Evolutionary conservation across 2,329 filamentous ascomycete species (phyloP).

Genomic region (Fusarium nanum): DNA sequence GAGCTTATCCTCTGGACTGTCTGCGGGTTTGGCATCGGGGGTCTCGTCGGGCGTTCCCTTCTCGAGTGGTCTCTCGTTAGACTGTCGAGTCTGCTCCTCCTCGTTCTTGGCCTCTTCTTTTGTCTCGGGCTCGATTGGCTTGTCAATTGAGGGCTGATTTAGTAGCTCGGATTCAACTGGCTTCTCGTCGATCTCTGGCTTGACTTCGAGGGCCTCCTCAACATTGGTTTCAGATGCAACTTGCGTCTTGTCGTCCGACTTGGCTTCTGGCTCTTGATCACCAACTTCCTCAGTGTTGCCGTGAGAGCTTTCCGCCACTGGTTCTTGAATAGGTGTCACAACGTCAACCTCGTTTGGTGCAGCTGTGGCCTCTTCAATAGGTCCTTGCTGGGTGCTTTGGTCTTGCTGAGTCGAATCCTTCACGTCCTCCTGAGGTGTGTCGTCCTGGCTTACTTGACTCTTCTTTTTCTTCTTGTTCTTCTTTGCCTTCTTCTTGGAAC

Average conservation of each 20-base stretch:
- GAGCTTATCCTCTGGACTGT: neutral
- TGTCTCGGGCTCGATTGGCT: neutral
- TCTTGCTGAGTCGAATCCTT: conserved; percentile 7
- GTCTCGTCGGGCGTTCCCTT: neutral
- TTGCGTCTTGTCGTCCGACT: neutral
- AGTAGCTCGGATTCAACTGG: neutral
- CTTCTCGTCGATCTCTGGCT: neutral
- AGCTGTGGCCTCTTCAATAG: conserved; percentile 1
- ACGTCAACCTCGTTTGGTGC: neutral
- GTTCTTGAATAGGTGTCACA: neutral
- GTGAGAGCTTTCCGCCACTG: neutral
- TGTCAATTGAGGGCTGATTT: neutral
- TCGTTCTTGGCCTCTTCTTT: neutral
- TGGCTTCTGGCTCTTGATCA: neutral
- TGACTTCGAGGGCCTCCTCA: neutral
- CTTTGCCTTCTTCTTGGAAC: conserved; percentile 49
- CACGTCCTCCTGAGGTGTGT: conserved; percentile 5
- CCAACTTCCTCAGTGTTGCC: neutral
- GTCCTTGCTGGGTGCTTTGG: conserved; percentile 4
- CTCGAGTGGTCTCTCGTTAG: neutral
- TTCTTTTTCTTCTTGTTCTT: conserved; percentile 52
- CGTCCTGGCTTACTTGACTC: conserved; percentile 22
- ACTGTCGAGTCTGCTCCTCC: neutral
- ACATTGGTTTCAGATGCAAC: neutral
- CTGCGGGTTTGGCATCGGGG: neutral